Conservation (phyloP, 345 rosid species). For the Raphanus sativus region DNA sequence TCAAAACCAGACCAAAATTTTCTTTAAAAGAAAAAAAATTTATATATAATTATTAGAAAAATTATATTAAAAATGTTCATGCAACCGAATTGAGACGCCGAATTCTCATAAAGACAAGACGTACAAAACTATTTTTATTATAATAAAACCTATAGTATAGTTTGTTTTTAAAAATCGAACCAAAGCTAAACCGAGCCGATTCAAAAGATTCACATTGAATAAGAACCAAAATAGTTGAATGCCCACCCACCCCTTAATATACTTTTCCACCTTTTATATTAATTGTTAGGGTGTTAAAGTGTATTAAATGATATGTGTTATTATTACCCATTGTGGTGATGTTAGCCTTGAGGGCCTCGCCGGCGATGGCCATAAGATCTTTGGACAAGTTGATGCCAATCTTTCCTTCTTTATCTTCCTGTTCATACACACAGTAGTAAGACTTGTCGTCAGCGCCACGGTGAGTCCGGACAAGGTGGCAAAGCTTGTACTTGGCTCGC, state of each 20-base stretch:
- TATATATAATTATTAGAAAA: too few relatives aligned
- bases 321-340: conserved; percentile 68
- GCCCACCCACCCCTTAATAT: not conserved
- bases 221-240: not conserved
- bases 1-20: not conserved
- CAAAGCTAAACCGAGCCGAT: not conserved
- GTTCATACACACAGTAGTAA: conserved; percentile 62
- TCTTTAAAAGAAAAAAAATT: too few relatives aligned
- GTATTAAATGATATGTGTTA: not conserved
- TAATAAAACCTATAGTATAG: not conserved
- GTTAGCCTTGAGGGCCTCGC: conserved; percentile 74
- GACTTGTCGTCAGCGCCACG: conserved; percentile 79
- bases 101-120: not conserved
- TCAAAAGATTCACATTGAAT: not conserved
- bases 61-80: not conserved
- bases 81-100: conserved; percentile 1
- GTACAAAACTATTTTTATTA: not conserved
- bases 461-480: conserved; percentile 75
- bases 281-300: conserved; percentile 5
- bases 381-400: conserved; percentile 65
- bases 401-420: conserved; percentile 66
- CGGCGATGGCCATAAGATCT: conserved; percentile 82
- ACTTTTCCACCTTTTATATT: not conserved
- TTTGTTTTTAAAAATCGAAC: not conserved
- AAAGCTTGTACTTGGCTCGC: conserved; percentile 65